Base-by-base conservation (phyloP, 2,329 filamentous ascomycete genomes). In the Claviceps purpurea region DNA sequence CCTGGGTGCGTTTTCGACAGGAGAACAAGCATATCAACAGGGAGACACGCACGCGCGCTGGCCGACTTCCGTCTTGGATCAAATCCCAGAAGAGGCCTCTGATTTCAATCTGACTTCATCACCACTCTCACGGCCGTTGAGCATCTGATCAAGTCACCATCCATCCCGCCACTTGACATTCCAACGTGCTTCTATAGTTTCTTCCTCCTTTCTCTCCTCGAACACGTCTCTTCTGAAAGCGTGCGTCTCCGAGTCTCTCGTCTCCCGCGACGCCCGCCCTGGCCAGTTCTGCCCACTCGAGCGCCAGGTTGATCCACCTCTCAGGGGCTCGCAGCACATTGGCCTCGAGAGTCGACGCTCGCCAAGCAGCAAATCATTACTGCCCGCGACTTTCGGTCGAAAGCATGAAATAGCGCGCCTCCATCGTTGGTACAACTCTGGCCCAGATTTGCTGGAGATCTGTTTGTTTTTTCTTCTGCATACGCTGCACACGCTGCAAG, bases 321-420 rank as follows among this genome's bases (percentile, higher is more conserved):
- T 55, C 53, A 57, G 61, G 57, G 56, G 56, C 54, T 54, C 56
- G 56, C 56, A 50, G 52, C 51, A 51, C 59, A 57, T 54, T 57
- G 54, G 50, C 56, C 55, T 18, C 18, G 18, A 18, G 18, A 18
- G 18, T 55, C 55, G 55, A 54, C 56, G 55, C 56, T 58, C 56
- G 56, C 60, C 55, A 62, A 65, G 63, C 63, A 65, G 64, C 61
- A 61, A 64, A 63, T 63, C 58, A 59, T 65, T 64, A 54, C 39
- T 41, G 47, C 44, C 58, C 56, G 59, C 58, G 54, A 58, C 57
- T 47, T 53, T 56, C 55, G 55, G 54, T 56, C 60, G 64, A 60
- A 69, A 71, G 63, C 62, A 76, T 75, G 73, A 67, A 65, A 70
- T 68, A 67, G 56, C 60, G 62, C 63, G 62, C 58, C 59, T 60